Evolutionary conservation across 83 land plant genomes (phyloP), one percentile per base, ranked within the genome.

Genomic region (Picea abies): DNA sequence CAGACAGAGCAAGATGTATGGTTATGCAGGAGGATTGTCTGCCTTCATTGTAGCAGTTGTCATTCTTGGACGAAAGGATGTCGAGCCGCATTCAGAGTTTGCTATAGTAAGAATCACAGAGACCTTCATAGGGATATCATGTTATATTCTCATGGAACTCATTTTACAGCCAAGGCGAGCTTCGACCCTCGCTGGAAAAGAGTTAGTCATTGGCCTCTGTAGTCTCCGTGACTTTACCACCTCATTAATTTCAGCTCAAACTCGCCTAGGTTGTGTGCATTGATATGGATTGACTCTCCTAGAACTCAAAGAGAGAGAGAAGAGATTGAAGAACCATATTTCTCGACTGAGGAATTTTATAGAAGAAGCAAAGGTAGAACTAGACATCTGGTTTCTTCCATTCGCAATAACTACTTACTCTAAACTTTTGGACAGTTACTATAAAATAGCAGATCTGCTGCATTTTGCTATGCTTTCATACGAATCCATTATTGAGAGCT

Each of bases 361-460:
- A 12, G 87, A 63, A 25, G 94, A 90, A 82, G 96, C 94, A 17
- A 84, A 86, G 69, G 77, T 52, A 12, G 96, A 94, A 80, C 96
- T 94, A 32, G 91, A 89, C 65, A 88, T 94, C 63, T 92, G 94
- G 96, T 94, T 86, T 73, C 41, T 87, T 66, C 94, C 93, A 58
- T 90, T 94, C 25, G 87, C 84, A 15, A 41, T 80, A 49, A 84
- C 78, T 83, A 79, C 79, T 32, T 92, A 92, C 58, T 67, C 82
- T 12, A 89, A 84, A 83, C 82, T 89, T 4, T 23, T 63, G 16
- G 60, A 17, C 52, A 82, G 86, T 0, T 20, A 89, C 61, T 60
- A 83, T 4, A 90, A 84, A 17, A 88, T 86, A 81, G 82, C 25
- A 5, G 94, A 94, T 17, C 79, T 90, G 2, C 47, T 90, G 68